phyloP scores from a whole-genome alignment of 2,329 filamentous ascomycete species.

The Zopfia rhizophila region DNA sequence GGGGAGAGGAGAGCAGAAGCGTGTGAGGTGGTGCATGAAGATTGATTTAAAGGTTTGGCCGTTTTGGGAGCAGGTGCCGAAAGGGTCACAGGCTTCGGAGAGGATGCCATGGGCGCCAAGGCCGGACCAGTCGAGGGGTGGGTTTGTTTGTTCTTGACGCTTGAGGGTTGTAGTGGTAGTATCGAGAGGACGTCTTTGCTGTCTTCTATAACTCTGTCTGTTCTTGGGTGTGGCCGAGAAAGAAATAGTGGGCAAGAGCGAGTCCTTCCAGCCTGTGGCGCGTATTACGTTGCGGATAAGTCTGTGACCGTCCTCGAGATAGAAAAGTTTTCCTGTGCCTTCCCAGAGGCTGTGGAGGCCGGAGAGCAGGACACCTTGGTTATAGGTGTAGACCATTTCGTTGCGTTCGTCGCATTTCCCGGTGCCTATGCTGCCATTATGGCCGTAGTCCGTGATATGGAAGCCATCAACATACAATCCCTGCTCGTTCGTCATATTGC shows the following conservation, averaged over 20 bases:
- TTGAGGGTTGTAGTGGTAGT: conserved; percentile 1
- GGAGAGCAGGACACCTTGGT: conserved; percentile 89
- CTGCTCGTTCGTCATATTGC: conserved; percentile 80
- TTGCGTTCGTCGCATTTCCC: conserved; percentile 82
- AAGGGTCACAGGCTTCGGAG: conserved; percentile 84
- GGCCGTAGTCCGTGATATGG: conserved; percentile 75
- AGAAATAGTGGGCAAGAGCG: conserved; percentile 4
- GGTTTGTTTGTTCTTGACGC: not conserved
- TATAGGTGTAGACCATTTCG: conserved; percentile 94
- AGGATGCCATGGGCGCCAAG: conserved; percentile 82
- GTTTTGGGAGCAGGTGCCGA: conserved; percentile 80
- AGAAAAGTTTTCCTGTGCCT: conserved; percentile 75
- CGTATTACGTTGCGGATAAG: conserved; percentile 78
- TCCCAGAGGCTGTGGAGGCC: conserved; percentile 84
- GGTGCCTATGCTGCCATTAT: conserved; percentile 69
- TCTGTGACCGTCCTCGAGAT: conserved; percentile 81
- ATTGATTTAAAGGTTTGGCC: conserved; percentile 93
- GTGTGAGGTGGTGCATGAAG: conserved; percentile 86
- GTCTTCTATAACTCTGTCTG: not conserved
- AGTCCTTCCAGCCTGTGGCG: conserved; percentile 78
- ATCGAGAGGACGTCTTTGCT: not conserved
- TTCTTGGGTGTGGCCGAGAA: conserved; percentile 9
- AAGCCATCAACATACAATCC: conserved; percentile 90
- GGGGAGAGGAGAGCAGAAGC: conserved; percentile 77
- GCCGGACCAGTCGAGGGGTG: conserved; percentile 68